phyloP scores from a whole-genome alignment of 2,329 filamentous ascomycete species.

The Amphichorda felina region DNA sequence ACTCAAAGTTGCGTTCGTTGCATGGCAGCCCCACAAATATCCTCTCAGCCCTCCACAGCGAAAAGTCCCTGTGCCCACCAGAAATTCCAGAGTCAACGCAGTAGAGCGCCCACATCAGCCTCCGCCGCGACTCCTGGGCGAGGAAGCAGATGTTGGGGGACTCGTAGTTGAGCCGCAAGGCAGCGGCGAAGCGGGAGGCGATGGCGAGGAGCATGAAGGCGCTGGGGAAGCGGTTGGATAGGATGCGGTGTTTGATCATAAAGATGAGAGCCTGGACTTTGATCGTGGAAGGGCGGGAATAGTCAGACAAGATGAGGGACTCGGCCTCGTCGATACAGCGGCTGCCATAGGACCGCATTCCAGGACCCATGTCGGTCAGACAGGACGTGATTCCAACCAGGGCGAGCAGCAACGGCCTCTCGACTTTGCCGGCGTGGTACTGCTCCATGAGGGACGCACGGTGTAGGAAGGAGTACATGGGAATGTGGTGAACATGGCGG shows the following conservation, averaged over 20 bases:
- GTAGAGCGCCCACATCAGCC: constrained; percentile 32
- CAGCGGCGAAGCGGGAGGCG: constrained; percentile 28
- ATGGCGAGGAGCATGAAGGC: constrained; percentile 32
- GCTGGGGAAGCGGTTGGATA: constrained; percentile 28
- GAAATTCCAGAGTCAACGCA: constrained; percentile 29
- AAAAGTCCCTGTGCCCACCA: constrained; percentile 29
- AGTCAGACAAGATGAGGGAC: constrained; percentile 35
- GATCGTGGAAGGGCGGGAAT: constrained; percentile 43
- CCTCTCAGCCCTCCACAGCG: constrained; percentile 27
- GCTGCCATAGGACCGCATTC: constrained; percentile 37
- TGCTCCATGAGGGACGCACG: constrained; percentile 48
- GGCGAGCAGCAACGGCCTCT: constrained; percentile 39
- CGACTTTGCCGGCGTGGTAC: constrained; percentile 43
- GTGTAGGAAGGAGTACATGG: constrained; percentile 46
- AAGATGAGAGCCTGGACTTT: constrained; percentile 37
- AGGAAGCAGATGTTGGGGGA: constrained; percentile 24
- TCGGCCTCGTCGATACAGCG: constrained; percentile 44
- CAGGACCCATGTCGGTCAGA: constrained; percentile 40
- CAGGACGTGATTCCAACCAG: constrained; percentile 44
- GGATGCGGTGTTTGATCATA: constrained; percentile 30
- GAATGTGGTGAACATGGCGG: constrained; percentile 45
- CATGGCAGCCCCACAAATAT: constrained; percentile 29
- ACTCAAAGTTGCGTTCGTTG: constrained; percentile 37
- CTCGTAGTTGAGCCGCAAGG: constrained; percentile 30
- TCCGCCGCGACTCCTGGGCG: constrained; percentile 27